A percentile compares a stretch with the other conserved stretches of the same genome.
Evolutionary conservation across 2,329 filamentous ascomycete species (phyloP).

Genomic region (Aspergillus melleus): DNA sequence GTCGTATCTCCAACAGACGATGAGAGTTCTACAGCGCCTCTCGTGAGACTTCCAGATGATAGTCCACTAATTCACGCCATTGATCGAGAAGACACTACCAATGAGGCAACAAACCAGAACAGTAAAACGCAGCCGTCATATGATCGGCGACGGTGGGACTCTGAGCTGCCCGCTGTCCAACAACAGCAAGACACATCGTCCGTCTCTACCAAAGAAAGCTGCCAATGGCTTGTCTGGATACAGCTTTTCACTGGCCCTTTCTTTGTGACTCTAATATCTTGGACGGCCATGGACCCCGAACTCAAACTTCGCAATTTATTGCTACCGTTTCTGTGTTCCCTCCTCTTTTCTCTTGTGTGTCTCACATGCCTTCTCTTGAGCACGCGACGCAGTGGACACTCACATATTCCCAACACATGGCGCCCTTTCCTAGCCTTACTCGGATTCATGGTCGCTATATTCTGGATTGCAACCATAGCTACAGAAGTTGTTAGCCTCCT

Average conservation of each 20-base stretch:
- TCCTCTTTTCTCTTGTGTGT: slow-evolving; percentile 67
- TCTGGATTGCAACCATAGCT: slow-evolving; percentile 95
- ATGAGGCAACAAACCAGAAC: slow-evolving; percentile 10
- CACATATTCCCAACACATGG: slow-evolving; percentile 64
- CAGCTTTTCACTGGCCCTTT: slow-evolving; percentile 86
- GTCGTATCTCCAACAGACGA: slow-evolving; percentile 25
- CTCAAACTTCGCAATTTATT: slow-evolving; percentile 54
- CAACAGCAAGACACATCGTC: slow-evolving; percentile 20
- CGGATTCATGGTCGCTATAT: slow-evolving; percentile 86
- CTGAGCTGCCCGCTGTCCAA: slow-evolving; percentile 39
- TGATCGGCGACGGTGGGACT: slow-evolving; percentile 34
- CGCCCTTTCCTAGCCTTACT: slow-evolving; percentile 80
- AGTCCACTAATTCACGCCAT: slow-evolving; percentile 32
- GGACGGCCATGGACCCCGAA: slow-evolving; percentile 57
- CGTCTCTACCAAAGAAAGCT: slow-evolving; percentile 64
- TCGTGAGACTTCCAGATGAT: slow-evolving; percentile 38
- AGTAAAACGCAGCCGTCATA: slow-evolving; percentile 19
- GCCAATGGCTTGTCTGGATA: slow-evolving; percentile 81
- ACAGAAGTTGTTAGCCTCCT: slow-evolving; percentile 93
- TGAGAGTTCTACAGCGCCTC: slow-evolving; percentile 21
- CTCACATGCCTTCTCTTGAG: slow-evolving; percentile 67
- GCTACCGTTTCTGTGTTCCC: slow-evolving; percentile 60
- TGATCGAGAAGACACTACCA: slow-evolving; percentile 11
- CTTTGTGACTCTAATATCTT: slow-evolving; percentile 76
- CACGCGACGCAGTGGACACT: slow-evolving; percentile 56